Base-by-base conservation (phyloP, 169 alveolate genomes). In the Plasmodium cynomolgi region DNA sequence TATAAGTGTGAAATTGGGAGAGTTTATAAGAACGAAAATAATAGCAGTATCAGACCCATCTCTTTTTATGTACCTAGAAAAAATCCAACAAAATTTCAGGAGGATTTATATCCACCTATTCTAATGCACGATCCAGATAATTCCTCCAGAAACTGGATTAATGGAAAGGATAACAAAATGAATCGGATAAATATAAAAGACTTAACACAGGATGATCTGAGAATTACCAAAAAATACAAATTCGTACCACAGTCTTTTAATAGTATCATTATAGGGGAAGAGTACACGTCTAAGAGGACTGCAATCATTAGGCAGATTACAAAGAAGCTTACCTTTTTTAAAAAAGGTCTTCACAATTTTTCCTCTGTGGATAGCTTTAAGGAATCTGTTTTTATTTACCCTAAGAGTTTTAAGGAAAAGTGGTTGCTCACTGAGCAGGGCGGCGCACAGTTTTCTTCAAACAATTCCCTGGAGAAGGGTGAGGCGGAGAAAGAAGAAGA, bases 1-100 rank as follows among this genome's bases (percentile, higher is more conserved):
- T 84, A 96, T 73, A 96, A 93, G 92, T 96, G 97, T 72, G 97
- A 96, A 90, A 75, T 96, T 20, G 97, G 97, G 15, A 93, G 97
- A 37, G 74, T 96, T 54, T 92, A 95, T 58, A 90, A 88, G 93
- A 96, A 95, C 93, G 93, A 79, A 54, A 92, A 95, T 68, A 86
- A 95, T 90, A 95, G 72, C 26, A 83, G 91, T 50, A 96, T 96
- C 73, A 95, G 95, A 91, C 96, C 97, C 8, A 96, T 95, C 20
- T 93, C 97, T 62, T 73, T 96, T 91, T 93, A 80, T 83, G 97
- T 96, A 23, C 95, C 96, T 39, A 88, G 97, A 41, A 90, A 96
- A 33, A 95, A 93, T 85, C 84, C 95, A 17, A 85, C 84, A 23
- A 92, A 93, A 50, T 92, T 96, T 34, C 96, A 95, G 91, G 91